A percentile compares a stretch with the other conserved stretches of the same genome.
Evolutionary conservation across 2,329 filamentous ascomycete species (phyloP).

Genomic region (Malbranchea zuffiana): DNA sequence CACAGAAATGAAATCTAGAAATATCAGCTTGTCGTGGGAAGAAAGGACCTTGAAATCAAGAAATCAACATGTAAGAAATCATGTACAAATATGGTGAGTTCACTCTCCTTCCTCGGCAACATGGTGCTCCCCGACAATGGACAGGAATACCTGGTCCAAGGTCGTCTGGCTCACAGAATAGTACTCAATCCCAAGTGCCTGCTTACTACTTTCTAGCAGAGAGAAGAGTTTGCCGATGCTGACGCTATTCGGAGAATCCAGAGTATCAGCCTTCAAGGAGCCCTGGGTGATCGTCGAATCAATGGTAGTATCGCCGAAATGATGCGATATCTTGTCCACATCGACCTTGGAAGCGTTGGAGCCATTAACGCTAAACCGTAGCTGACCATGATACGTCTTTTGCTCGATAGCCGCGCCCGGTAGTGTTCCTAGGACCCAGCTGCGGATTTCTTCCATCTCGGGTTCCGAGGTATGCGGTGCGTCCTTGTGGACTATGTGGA

Average conservation of each 20-base stretch:
- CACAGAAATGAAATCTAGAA: no score
- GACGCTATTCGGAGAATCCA: not conserved
- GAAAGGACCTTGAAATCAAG: no score
- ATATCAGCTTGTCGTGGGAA: no score
- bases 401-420: conserved; percentile 57
- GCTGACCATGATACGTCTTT: conserved; percentile 71
- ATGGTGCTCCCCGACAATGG: conserved; percentile 70
- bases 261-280: not conserved
- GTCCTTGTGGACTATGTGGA: conserved; percentile 65
- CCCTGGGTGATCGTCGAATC: not conserved
- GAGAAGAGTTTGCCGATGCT: conserved; percentile 53
- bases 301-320: not conserved
- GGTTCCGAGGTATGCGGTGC: conserved; percentile 61
- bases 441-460: conserved; percentile 56
- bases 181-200: conserved; percentile 62
- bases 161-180: conserved; percentile 82
- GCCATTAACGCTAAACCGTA: conserved; percentile 66
- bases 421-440: conserved; percentile 55
- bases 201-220: conserved; percentile 59
- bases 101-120: conserved; percentile 51
- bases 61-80: no score
- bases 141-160: conserved; percentile 80
- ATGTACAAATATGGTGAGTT: no score
- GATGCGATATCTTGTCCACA: conserved; percentile 6
- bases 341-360: conserved; percentile 6